Base-by-base conservation (phyloP, 2,329 filamentous ascomycete genomes). In the Penicillium sp. region DNA sequence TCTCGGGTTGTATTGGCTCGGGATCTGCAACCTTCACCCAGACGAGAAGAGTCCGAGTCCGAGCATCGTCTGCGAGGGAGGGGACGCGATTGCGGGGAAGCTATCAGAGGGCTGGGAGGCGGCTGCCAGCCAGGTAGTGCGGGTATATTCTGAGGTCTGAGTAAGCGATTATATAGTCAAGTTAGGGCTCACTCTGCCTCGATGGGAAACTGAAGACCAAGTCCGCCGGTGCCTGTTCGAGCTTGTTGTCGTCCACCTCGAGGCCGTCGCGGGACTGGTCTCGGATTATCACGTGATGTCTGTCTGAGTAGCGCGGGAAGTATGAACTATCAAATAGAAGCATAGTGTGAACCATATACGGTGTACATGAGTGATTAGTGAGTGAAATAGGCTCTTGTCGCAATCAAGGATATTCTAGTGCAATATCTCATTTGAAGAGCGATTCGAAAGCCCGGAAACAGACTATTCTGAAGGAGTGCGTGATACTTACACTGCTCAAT, bases 31-130 rank as follows among this genome's bases (percentile, higher is more conserved):
- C 63, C 59, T 68, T 61, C 69, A 75, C 68, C 72, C 69, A 66
- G 68, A 67, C 62, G 69, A 69, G 61, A 69, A 67, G 56, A 67
- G 65, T 58, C 66, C 64, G 66, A 70, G 65, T 64, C 60, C 63
- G 67, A 68, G 68, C 70, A 76, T 76, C 69, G 67, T 77, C 69
- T 60, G 62, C 62, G 60, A 62, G 58, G 60, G 62, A 61, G 63
- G 19, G 61, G 66, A 67, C 70, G 72, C 70, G 72, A 74, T 67
- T 73, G 73, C 73, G 73, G 73, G 73, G 73, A 71, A 70, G 66
- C 61, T 70, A 60, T 58, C 53, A 60, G 55, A 58, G 59, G 46
- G 31, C 39, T 14, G 35, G 22, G 31, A 36, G 55, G 58, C 41
- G 49, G 31, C 19, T 35, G 40, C 22, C 13, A 46, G 49, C 46